Evolutionary conservation across 1,139 yeast genomes (phyloP).

Genomic region (Kurtzmaniella quercitrusa): DNA sequence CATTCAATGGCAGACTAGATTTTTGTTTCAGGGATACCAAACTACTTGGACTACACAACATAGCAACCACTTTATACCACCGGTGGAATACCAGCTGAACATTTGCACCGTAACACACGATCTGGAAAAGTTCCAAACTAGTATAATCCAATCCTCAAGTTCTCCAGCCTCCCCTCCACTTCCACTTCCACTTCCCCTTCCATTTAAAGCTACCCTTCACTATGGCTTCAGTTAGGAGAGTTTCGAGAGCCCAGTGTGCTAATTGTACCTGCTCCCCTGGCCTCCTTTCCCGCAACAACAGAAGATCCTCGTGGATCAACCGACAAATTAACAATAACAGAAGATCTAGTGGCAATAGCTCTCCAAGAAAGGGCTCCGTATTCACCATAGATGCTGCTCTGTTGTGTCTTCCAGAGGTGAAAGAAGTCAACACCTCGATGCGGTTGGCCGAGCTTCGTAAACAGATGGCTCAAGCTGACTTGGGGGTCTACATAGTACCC

Average conservation of each 20-base stretch:
- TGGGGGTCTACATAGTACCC: constrained; percentile 81
- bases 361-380: constrained; percentile 44
- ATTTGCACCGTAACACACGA: not conserved
- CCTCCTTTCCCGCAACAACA: constrained; percentile 58
- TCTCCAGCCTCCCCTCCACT: no score
- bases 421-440: constrained; percentile 52
- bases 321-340: constrained; percentile 43
- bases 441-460: constrained; percentile 62
- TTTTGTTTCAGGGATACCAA: not conserved
- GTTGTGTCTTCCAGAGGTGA: constrained; percentile 40
- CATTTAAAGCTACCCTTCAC: no score
- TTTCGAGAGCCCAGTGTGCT: constrained; percentile 49
- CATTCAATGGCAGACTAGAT: not conserved
- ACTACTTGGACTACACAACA: not conserved
- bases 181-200: no score
- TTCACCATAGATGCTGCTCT: constrained; percentile 45
- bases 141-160: no score
- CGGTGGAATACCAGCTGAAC: not conserved
- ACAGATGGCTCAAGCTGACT: constrained; percentile 57
- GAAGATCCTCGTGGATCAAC: constrained; percentile 50
- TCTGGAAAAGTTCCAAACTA: no score
- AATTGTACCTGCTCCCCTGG: constrained; percentile 87
- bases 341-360: constrained; percentile 21
- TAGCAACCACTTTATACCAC: not conserved
- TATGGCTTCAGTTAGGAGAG: constrained; percentile 19